Evolutionary conservation across 495 filamentous ascomycete species (phyloP).

Genomic region (Penicillium coprophilum): DNA sequence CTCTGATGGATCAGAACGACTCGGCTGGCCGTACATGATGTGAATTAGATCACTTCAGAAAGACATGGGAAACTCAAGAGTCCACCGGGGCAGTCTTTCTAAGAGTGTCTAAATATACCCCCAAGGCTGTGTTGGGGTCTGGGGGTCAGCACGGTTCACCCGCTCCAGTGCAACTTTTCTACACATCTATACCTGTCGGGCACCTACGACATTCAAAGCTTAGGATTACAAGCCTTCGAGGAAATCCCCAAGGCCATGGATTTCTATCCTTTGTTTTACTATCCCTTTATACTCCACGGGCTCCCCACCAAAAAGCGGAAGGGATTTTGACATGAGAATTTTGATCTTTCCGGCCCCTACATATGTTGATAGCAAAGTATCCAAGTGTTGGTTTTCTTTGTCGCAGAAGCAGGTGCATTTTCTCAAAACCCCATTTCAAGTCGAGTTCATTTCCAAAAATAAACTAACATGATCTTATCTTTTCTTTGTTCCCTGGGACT

Average conservation of each 20-base stretch:
- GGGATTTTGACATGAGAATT: too few relatives aligned
- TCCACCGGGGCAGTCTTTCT: neutral
- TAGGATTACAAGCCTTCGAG: neutral
- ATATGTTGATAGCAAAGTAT: neutral
- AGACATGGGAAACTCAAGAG: neutral
- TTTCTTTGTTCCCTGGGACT: neutral
- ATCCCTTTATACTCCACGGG: neutral
- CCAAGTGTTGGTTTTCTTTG: neutral
- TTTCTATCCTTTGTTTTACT: neutral
- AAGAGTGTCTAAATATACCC: neutral
- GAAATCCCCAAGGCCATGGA: neutral
- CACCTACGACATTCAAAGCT: neutral
- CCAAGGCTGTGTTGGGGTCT: neutral
- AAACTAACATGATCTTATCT: neutral
- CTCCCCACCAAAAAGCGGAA: neutral
- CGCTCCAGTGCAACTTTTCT: neutral
- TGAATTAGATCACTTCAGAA: neutral
- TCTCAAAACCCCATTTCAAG: neutral
- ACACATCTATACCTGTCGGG: neutral
- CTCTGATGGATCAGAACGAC: conserved; percentile 27
- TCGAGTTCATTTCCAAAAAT: neutral
- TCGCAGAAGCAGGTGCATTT: neutral
- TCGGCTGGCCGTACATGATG: conserved; percentile 32
- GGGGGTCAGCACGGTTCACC: conserved; percentile 9
- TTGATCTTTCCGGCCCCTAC: neutral